Evolutionary conservation across 371 early-diverging fungal species (phyloP), one percentile per base, ranked within the genome.

Genomic region (Apophysomyces sp.): DNA sequence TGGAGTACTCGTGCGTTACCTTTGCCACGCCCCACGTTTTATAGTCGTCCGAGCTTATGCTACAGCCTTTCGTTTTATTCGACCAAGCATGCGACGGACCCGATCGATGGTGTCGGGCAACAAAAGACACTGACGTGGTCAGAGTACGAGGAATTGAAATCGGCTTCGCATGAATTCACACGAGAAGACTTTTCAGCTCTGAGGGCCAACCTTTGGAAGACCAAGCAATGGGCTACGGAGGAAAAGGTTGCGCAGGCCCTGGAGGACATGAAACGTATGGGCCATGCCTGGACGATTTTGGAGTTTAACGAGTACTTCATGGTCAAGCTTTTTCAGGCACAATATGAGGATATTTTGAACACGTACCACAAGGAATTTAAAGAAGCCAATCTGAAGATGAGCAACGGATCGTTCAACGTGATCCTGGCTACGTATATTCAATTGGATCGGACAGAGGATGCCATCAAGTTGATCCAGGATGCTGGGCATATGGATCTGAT

Each of bases 271-370:
- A 70, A 72, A 26, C n/a, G 28, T 12, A 16, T 36, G 1, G 76
- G 76, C 13, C 62, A 68, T 27, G 37, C 28, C 3, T 81, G 81
- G 81, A 62, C 67, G 0, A 41, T 64, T 9, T 18, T 57, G 3
- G 78, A 81, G 57, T 81, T 78, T 59, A 74, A 74, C 24, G 81
- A 81, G 21, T 78, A 71, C 40, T 77, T 78, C 57, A 68, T 67
- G 54, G 74, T 71, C 30, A 73, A 74, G 55, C 27, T 81, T 6
- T 73, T 70, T 24, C 69, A 76, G 34, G 69, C 72, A 11, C 53
- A 71, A 27, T 68, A 81, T 32, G 51, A 71, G 8, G 81, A 74
- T 26, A 71, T 81, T 26, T 28, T 78, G 21, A 58, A 60, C 24
- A 62, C 70, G 44, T 74, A 67, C 54, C 16, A 60, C 12, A 24